phyloP scores from a whole-genome alignment of 371 early-diverging fungal genomes.

The Rhizopus sp. region DNA sequence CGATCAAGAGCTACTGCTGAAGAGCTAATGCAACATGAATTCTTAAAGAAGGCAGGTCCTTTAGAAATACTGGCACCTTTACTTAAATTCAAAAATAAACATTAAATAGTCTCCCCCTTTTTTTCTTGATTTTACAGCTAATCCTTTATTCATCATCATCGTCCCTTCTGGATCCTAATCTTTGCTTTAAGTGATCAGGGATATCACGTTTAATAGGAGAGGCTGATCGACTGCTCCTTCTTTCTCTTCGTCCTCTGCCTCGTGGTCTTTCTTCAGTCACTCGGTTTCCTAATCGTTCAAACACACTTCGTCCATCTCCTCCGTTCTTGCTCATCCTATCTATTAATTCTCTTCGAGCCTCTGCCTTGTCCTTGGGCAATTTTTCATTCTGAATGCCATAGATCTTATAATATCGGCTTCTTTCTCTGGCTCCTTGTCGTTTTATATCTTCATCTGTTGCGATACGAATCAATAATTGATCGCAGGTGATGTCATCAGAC shows the following conservation, averaged over 20 bases:
- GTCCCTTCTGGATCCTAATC: conserved; percentile 11
- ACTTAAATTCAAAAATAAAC: conserved; percentile 50
- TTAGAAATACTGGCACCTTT: conserved; percentile 54
- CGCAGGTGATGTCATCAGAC: conserved; percentile 3
- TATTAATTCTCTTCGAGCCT: conserved; percentile 9
- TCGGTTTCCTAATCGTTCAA: conserved; percentile 27
- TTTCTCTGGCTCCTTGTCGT: conserved; percentile 46
- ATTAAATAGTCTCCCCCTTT: conserved; percentile 13
- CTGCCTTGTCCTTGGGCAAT: neutral
- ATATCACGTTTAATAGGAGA: conserved; percentile 13
- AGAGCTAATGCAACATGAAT: conserved; percentile 81
- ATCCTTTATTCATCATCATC: conserved; percentile 4
- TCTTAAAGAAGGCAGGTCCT: conserved; percentile 67
- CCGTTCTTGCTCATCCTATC: conserved; percentile 21
- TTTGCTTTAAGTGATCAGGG: conserved; percentile 12
- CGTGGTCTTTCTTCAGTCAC: neutral
- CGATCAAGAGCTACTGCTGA: conserved; percentile 79
- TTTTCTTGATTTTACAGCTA: neutral
- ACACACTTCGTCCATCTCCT: conserved; percentile 25
- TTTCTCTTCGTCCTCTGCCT: neutral
- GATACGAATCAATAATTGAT: conserved; percentile 33
- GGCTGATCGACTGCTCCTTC: conserved; percentile 12
- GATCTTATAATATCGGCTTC: conserved; percentile 55
- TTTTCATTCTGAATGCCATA: conserved; percentile 41
- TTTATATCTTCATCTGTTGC: conserved; percentile 56